Evolutionary conservation across 352 stramenopile species (phyloP), one percentile per base, ranked within the genome.

Genomic region (Globisporangium yorkense): DNA sequence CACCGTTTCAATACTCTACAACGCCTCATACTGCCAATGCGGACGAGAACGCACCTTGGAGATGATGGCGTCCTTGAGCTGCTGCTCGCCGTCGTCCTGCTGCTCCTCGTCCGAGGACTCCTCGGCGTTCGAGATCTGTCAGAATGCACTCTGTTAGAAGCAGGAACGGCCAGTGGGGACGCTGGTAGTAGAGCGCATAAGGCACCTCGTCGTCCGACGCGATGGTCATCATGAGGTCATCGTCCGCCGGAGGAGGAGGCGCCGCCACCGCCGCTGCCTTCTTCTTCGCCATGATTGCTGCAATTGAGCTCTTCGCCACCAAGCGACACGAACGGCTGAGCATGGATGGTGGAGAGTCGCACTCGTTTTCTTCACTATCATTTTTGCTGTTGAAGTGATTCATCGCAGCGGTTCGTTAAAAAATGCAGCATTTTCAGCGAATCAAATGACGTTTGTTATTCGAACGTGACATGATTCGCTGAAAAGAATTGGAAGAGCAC

Each of bases 161-260:
- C 5, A 5, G 39, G 16, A 44, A 46, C 16, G 13, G 12, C 16
- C 9, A 16, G 16, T 20, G 40, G 40, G 0, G 18, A 24, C 41
- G 7, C 5, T 10, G 15, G 1, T 7, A 44, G 41, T 10, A 5
- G 5, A 13, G 5, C 3, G 16, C 13, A 21, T 5, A 8, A 41
- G 44, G 45, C 54, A 84, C 74, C 70, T 96, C 86, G 3, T 92
- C 86, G 54, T 94, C 84, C 4, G 84, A 96, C 65, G 84, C 84
- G 61, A 96, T 92, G 56, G 86, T 96, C 84, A 94, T 92, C 66
- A 96, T 73, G 63, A 96, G 70, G 56, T 91, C 83, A 51, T 92
- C 80, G 24, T 71, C 57, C 55, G 63, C 65, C 37, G 63, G 56
- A 12, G 31, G 15, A 12, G 29, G 27, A 13, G 29, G 20, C 33